Base-by-base conservation (phyloP, 768 basidiomycete species). In the Boletus rufocinnamomeus region DNA sequence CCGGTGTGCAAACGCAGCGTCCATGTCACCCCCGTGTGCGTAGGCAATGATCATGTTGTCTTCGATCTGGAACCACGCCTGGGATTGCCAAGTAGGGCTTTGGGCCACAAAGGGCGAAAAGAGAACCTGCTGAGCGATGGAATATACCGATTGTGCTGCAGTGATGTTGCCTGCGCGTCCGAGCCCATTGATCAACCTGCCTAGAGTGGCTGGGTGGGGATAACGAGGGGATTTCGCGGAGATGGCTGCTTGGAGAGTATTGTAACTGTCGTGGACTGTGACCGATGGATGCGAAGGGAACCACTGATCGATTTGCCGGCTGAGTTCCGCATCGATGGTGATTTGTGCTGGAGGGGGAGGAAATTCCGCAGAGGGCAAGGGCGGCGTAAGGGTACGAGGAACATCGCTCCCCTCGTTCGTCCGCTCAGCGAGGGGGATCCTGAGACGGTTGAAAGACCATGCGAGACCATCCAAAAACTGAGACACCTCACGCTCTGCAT, bases 1-100 rank as follows among this genome's bases (percentile, higher is more conserved):
- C 21, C 95, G 85, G 72, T 98, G 91, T 6, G 87, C 77, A 69
- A 92, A 91, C 4, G 94, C 95, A 16, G 83, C 79, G 49, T 91
- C 86, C 56, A 92, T 75, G 56, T 91, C 83, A 0, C 93, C 94
- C 0, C 85, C 80, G 63, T 95, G 90, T 2, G 93, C 93, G 16
- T 86, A 79, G 0, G 89, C 93, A 56, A 92, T 84, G 61, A 98
- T 80, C 94, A 98, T 98, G 57, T 82, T 79, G 71, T 96, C 89
- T 71, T 98, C 96, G 44, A 98, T 76, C 28, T 73, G 66, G 69
- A 86, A 83, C 95, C 95, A 98, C 1, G 79, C 79, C 23, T 71
- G 64, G 16, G 79, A 72, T 66, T 88, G 88, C 66, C 74, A 72
- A 0, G 77, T 71, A 63, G 81, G 79, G 66, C 76, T 68, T 35